phyloP scores from a whole-genome alignment of 306 rosid genomes.

The Morella rubra region DNA sequence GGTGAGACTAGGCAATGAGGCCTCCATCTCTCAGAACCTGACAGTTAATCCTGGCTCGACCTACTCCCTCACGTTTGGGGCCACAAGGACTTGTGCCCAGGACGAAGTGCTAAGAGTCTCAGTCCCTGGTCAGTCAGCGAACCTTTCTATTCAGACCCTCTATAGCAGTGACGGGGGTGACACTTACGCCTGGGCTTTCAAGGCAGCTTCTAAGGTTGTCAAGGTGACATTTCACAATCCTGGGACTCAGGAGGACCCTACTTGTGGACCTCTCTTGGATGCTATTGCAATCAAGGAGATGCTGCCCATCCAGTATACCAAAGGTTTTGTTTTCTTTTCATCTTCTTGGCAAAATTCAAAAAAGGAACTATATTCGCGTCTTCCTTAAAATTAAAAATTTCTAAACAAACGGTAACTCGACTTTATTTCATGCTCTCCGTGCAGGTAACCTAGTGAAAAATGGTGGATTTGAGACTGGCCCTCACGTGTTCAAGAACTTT shows the following conservation, averaged over 20 bases:
- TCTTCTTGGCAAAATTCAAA: too few species aligned
- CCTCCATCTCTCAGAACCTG: slow-evolving; percentile 45
- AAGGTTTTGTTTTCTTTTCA: slow-evolving; percentile 26
- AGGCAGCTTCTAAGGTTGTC: slow-evolving; percentile 22
- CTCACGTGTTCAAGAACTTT: slow-evolving; percentile 50
- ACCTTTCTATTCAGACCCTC: slow-evolving; percentile 47
- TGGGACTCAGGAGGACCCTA: slow-evolving; percentile 54
- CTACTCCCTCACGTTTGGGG: slow-evolving; percentile 50
- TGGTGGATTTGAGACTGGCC: slow-evolving; percentile 49
- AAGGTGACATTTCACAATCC: slow-evolving; percentile 49
- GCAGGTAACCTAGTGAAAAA: slow-evolving; percentile 52
- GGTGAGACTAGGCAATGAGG: slow-evolving; percentile 54
- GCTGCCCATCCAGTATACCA: slow-evolving; percentile 8
- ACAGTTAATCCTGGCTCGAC: slow-evolving; percentile 24
- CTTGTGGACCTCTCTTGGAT: slow-evolving; percentile 63
- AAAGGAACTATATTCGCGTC: too few species aligned
- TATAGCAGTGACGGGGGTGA: slow-evolving; percentile 51
- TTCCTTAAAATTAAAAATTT: too few species aligned
- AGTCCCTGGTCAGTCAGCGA: slow-evolving; percentile 20
- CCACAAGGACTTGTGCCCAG: slow-evolving; percentile 59
- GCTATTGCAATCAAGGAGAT: slow-evolving; percentile 49
- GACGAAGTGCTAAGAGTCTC: slow-evolving; percentile 41
- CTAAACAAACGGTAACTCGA: too few species aligned
- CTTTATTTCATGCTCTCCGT: not conserved
- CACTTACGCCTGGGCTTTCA: slow-evolving; percentile 49